Percentiles rank a stretch among this genome's conserved stretches.
Conservation (phyloP, 192 early-diverging fungal genomes). For the Piromyces finnis region DNA sequence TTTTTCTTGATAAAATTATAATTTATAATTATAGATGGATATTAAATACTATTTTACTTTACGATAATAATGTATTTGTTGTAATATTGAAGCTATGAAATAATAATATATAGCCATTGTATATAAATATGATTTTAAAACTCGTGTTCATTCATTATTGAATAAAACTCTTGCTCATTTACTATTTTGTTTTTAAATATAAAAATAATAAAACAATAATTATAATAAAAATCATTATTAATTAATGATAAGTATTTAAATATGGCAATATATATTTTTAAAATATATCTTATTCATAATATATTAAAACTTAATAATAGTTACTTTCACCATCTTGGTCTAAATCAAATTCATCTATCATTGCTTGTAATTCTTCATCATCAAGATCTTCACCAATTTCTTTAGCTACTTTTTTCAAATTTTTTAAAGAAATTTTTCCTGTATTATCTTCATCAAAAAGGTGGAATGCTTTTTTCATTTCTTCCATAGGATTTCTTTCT, state of each 20-base stretch:
- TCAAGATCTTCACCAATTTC: constrained; percentile 65
- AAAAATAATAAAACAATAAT: too few relatives aligned
- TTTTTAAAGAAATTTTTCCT: constrained; percentile 44
- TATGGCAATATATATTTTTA: too few relatives aligned
- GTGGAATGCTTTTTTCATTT: constrained; percentile 64
- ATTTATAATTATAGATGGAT: too few relatives aligned
- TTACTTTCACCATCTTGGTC: constrained; percentile 69
- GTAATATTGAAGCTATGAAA: too few relatives aligned
- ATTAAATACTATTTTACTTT: too few relatives aligned
- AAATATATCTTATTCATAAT: too few relatives aligned
- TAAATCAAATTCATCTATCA: constrained; percentile 82
- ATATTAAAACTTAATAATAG: too few relatives aligned
- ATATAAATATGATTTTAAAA: not conserved
- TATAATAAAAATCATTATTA: too few relatives aligned
- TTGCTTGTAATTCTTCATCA: constrained; percentile 66
- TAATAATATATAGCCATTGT: too few relatives aligned
- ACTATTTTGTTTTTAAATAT: constrained; percentile 20
- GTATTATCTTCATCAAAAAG: constrained; percentile 51
- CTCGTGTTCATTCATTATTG: constrained; percentile 51
- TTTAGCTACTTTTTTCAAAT: constrained; percentile 51
- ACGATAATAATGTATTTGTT: too few relatives aligned
- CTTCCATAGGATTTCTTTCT: constrained; percentile 58
- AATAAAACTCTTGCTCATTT: constrained; percentile 65
- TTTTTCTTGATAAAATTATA: too few relatives aligned
- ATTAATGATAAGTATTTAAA: too few relatives aligned